phyloP scores from a whole-genome alignment of 2,329 filamentous ascomycete species.

The Colletotrichum costaricense region DNA sequence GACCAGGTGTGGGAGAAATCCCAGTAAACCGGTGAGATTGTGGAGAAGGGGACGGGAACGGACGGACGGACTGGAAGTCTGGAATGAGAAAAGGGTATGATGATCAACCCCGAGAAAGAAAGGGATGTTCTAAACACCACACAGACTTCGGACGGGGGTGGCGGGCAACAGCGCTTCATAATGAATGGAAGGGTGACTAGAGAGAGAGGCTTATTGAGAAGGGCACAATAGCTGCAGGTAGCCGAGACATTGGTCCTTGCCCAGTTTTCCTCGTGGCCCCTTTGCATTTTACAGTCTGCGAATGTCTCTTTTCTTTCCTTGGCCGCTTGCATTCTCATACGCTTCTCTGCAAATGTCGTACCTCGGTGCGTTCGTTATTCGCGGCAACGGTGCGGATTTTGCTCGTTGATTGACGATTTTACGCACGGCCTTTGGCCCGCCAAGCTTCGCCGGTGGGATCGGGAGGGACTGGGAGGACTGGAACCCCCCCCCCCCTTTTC shows the following conservation, averaged over 20 bases:
- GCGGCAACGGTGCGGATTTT: background rate
- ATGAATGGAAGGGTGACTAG: background rate
- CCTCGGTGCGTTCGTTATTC: background rate
- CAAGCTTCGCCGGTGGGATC: slow-evolving; percentile 1
- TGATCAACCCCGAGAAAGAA: background rate
- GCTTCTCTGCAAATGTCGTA: background rate
- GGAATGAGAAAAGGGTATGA: background rate
- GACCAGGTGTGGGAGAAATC: background rate
- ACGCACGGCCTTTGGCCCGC: slow-evolving; percentile 15
- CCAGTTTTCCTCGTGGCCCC: background rate
- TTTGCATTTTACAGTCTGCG: background rate
- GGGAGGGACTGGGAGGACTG: slow-evolving; percentile 6
- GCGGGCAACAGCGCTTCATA: background rate
- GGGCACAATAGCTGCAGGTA: slow-evolving; percentile 27
- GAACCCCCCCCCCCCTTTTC: background rate
- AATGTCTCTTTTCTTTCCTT: background rate
- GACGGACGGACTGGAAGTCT: background rate
- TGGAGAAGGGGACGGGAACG: background rate
- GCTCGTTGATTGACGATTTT: background rate
- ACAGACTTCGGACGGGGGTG: background rate
- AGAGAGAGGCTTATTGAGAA: background rate
- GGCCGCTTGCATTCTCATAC: background rate
- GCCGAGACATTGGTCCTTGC: slow-evolving; percentile 28
- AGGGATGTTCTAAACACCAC: background rate
- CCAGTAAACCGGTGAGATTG: background rate